Conservation (phyloP, 257 asterid genomes). For the Solanum verrucosum region DNA sequence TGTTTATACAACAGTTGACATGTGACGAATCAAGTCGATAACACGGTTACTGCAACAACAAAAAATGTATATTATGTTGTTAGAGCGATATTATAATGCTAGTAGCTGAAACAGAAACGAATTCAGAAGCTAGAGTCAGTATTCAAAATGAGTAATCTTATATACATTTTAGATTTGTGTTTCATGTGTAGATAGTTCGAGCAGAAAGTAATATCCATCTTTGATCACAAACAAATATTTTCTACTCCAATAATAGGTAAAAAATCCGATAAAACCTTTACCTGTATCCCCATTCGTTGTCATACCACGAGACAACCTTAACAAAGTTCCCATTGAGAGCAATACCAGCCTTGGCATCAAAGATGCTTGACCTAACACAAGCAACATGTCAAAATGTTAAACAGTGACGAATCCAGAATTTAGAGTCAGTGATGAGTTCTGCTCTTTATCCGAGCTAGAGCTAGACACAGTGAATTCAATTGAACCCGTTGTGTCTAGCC, state of each 20-base stretch:
- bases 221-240: neutral
- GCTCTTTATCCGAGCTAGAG: neutral
- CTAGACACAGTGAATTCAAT: too few relatives aligned
- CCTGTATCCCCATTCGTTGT: conserved; percentile 73
- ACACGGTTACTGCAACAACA: conserved; percentile 40
- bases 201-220: neutral
- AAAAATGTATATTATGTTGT: neutral
- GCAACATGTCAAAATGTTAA: neutral
- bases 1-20: conserved; percentile 33
- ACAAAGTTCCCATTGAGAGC: conserved; percentile 44
- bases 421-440: neutral
- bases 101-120: neutral
- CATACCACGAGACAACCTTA: conserved; percentile 51
- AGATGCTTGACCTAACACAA: conserved; percentile 49
- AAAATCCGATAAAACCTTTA: neutral
- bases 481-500: too few relatives aligned
- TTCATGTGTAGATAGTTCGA: neutral
- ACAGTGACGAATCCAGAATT: neutral
- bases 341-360: conserved; percentile 61
- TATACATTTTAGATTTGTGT: neutral
- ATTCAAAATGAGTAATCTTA: neutral
- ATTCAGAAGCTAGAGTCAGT: neutral
- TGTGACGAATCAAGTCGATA: conserved; percentile 48
- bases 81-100: neutral
- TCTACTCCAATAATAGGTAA: neutral